Evolutionary conservation across 2,329 filamentous ascomycete genomes (phyloP), one percentile per base, ranked within the genome.

Genomic region (Cytospora schulzeri): DNA sequence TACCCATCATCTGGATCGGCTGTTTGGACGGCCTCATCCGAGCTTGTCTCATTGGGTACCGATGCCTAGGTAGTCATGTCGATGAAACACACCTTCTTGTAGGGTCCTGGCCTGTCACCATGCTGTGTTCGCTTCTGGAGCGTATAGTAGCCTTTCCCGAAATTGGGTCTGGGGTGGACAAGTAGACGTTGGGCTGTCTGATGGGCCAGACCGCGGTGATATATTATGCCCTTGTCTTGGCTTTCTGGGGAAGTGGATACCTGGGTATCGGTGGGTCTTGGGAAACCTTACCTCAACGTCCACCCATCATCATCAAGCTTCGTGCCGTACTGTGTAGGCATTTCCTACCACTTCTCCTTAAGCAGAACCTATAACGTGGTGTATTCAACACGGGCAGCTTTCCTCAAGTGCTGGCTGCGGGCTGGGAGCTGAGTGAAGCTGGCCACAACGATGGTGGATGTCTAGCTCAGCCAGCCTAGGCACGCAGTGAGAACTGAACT

Each of bases 181-280:
- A 14, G 19, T 17, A n/a, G 52, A n/a, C 3, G n/a, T 31, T 11
- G 31, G 31, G 12, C 2, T 35, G 6, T 14, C 3, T 17, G 8
- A 17, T 38, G 35, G 35, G 14, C 35, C 35, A 38, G 19, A 48
- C 19, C n/a, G 45, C 19, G 45, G 24, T 19, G 38, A 4, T 17
- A 19, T 41, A 35, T 33, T 41, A 35, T 33, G 52, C 28, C 19
- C n/a, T 14, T 35, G 48, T 60, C 59, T 55, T 61, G 59, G 59
- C 59, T 31, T 24, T 54, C 59, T 33, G 59, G 59, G 59, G 59
- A 61, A 61, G 51, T 55, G 59, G 51, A 41, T 29, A 33, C 31
- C 22, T 55, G 59, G 51, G 31, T 29, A 33, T 48, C 22, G 26
- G 15, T 33, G 4, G 33, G 38, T 41, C 38, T 19, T 29, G 50